A percentile compares a stretch with the other conserved stretches of the same genome.
Conservation (phyloP, 331 rosid species). For the Acacia concinna region DNA sequence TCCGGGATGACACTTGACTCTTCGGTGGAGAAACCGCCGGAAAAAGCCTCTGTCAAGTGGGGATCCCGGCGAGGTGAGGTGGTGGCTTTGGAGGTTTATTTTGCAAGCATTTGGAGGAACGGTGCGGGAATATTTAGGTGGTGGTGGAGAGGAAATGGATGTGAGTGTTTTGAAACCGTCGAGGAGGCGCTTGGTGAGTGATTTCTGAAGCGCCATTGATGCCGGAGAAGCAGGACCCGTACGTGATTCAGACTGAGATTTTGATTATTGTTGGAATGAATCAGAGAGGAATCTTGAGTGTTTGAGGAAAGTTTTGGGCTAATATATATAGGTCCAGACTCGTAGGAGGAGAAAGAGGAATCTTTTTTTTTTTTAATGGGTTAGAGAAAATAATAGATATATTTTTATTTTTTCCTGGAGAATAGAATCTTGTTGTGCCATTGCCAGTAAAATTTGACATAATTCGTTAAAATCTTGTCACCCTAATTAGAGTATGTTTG, state of each 20-base stretch:
- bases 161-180: constrained; percentile 28
- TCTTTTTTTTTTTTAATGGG: background rate
- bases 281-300: background rate
- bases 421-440: too few species aligned
- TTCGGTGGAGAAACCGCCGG: constrained; percentile 55
- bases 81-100: constrained; percentile 42
- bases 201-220: constrained; percentile 63
- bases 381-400: background rate
- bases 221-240: background rate
- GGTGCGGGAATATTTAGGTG: background rate
- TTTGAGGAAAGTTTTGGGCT: background rate
- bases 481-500: too few species aligned
- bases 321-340: constrained; percentile 34
- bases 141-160: background rate
- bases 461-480: too few species aligned
- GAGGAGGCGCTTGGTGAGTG: constrained; percentile 42
- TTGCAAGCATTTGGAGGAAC: constrained; percentile 19
- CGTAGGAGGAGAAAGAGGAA: constrained; percentile 16
- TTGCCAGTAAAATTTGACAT: too few species aligned
- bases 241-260: background rate
- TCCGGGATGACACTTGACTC: constrained; percentile 41
- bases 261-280: background rate
- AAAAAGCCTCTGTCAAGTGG: constrained; percentile 36
- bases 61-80: constrained; percentile 37
- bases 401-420: too few species aligned